Base-by-base conservation (phyloP, 768 basidiomycete species). In the Suillus clintonianus region DNA sequence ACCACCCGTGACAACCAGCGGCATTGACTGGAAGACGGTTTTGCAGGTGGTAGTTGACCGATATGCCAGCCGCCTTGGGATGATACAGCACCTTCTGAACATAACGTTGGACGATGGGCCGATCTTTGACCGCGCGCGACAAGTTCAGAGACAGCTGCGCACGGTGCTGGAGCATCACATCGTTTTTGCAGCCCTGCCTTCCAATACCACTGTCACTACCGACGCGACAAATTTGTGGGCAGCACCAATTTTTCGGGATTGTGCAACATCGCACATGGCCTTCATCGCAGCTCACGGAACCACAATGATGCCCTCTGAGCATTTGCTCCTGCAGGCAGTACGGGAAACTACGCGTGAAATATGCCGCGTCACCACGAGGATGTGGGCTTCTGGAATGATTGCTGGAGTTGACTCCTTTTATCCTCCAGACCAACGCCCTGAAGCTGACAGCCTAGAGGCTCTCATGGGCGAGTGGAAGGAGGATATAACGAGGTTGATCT, bases 21-120 rank as follows among this genome's bases (percentile, higher is more conserved):
- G 74, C 1, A 62, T 83, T 4, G 82, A 85, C 65, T 84, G 83
- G 83, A 68, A 67, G 34, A 73, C 74, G 2, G 68, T 82, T 48
- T 66, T 78, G 17, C 72, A 75, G 10, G 72, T 78, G 34, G 68
- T 83, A n/a, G 70, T 75, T 6, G 76, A 83, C 43, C 79, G 81
- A 9, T 82, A 80, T 60, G 74, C 73, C 9, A 78, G 74, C 17
- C 70, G 83, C 22, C 72, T 85, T 15, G 79, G 83, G 59, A 60
- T 78, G 22, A 64, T 82, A 5, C 76, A 70, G 19, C 71, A 80
- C 62, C 69, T 81, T 30, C 70, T 84, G 6, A 73, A 76, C 48
- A 53, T 62, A 39, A 51, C 41, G 14, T 13, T 36, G 5, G 53
- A 70, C 6, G 62, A 72, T 24, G 17, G 65, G 13, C 45, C 63